Conservation (phyloP, 1,284 basidiomycete species). For the Leccinum subrobustum region DNA sequence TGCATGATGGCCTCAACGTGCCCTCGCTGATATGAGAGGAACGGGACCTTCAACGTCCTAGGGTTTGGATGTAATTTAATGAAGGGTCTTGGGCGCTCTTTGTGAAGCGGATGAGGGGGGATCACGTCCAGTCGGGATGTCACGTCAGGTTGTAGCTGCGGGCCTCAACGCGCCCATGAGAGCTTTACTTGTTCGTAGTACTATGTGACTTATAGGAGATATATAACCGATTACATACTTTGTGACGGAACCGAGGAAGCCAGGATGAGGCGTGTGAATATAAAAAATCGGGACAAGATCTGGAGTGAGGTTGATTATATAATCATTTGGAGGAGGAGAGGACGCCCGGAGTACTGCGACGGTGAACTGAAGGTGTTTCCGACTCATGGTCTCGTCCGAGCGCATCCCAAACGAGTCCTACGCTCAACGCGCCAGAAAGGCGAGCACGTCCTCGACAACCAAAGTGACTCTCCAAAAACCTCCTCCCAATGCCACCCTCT, state of each 20-base stretch:
- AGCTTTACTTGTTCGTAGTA: not conserved
- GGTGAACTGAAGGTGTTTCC: conserved; percentile 19
- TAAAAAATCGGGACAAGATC: conserved; percentile 29
- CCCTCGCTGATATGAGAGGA: conserved; percentile 55
- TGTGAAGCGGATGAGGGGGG: conserved; percentile 23
- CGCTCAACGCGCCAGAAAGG: conserved; percentile 59
- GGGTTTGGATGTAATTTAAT: conserved; percentile 33
- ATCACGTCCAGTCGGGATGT: conserved; percentile 16
- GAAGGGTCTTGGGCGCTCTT: conserved; percentile 34
- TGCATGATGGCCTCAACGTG: conserved; percentile 71
- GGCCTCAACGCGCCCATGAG: conserved; percentile 41
- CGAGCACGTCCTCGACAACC: conserved; percentile 12
- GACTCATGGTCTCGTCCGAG: conserved; percentile 40
- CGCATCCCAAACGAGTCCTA: conserved; percentile 49
- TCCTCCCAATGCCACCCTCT: not conserved
- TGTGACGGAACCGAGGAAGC: not conserved
- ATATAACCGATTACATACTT: not conserved
- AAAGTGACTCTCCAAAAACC: conserved; percentile 2
- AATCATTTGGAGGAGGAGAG: conserved; percentile 8
- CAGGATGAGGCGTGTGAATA: conserved; percentile 35
- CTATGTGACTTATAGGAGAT: not conserved
- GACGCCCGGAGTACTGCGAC: conserved; percentile 28
- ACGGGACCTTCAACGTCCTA: conserved; percentile 63
- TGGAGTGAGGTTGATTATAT: conserved; percentile 17
- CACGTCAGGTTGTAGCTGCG: conserved; percentile 14